Evolutionary conservation across 1,139 yeast genomes (phyloP), one percentile per base, ranked within the genome.

Genomic region (Hansenula lynferdii): DNA sequence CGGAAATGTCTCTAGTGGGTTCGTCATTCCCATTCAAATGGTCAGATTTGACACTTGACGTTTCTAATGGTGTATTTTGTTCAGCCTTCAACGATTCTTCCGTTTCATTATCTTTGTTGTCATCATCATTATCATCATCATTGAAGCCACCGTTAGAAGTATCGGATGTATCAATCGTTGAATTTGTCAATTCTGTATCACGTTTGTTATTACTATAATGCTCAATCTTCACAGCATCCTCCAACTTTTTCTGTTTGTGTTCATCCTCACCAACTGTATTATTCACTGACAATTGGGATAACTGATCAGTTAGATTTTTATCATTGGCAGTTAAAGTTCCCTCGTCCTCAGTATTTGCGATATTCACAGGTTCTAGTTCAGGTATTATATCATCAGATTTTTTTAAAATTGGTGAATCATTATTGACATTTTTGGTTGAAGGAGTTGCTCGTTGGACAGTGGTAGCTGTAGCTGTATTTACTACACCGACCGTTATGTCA

Each of bases 381-480:
- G 8, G 8, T 5, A 18, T n/a, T n/a, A n/a, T n/a, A n/a, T n/a
- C n/a, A n/a, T n/a, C n/a, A n/a, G n/a, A n/a, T n/a, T n/a, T n/a
- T n/a, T n/a, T n/a, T 9, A 20, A 10, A 4, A 21, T 18, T 7
- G 49, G 49, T 5, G 50, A 45, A 30, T 34, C 30, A 28, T 28
- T 29, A 27, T 22, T 43, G 15, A 41, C 25, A 2, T 38, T 22
- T 22, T 37, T 41, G 7, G 50, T 41, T 5, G 45, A 39, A n/a
- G 50, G 49, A 1, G 50, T 47, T 2, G 40, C 45, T 29, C 40
- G 45, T 19, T 44, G 42, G 5, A 47, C 28, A 11, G 48, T 45
- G 4, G 51, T 39, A 4, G 47, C 26, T 14, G 49, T 45, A 10
- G 50, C 49, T 4, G 47, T 39, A 31, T 41, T 34, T 8, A 45